These are phyloP conservation scores for Litchi chinensis DNA, from an alignment of 345 rosid genomes.

Conservation along the genomic window DNA sequence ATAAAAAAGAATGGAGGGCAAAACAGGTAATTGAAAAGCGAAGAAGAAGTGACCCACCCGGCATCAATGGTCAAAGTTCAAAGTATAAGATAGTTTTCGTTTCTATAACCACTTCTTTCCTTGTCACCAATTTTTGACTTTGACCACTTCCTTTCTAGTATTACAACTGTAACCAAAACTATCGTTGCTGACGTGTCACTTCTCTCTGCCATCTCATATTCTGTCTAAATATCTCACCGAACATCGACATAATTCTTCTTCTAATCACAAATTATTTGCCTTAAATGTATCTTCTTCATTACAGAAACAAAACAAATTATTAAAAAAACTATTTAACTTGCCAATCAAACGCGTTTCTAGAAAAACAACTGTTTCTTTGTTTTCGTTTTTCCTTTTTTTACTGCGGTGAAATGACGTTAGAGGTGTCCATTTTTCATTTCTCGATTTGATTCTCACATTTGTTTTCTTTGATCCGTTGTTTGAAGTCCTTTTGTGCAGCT, in stretches of 20 bases:
- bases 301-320: too few relatives aligned
- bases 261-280: too few relatives aligned
- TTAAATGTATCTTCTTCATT: too few relatives aligned
- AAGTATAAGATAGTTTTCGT: slow-evolving; percentile 21
- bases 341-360: background rate
- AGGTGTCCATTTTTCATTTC: background rate
- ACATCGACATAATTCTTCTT: too few relatives aligned
- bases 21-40: background rate
- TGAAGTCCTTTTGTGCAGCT: slow-evolving; percentile 7
- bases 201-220: background rate
- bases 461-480: slow-evolving; percentile 11
- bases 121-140: slow-evolving; percentile 56
- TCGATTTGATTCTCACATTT: background rate
- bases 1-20: background rate
- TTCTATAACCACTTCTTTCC: slow-evolving; percentile 42
- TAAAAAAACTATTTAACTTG: too few relatives aligned
- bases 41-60: slow-evolving; percentile 29
- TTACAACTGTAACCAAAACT: background rate
- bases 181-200: slow-evolving; percentile 31
- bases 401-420: slow-evolving; percentile 10
- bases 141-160: slow-evolving; percentile 32
- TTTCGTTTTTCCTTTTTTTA: background rate
- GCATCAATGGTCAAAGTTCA: slow-evolving; percentile 46
- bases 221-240: background rate
- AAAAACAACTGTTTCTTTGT: background rate